Evolutionary conservation across 805 yeast species (phyloP).

Genomic region (Saccharomycopsis sp.): DNA sequence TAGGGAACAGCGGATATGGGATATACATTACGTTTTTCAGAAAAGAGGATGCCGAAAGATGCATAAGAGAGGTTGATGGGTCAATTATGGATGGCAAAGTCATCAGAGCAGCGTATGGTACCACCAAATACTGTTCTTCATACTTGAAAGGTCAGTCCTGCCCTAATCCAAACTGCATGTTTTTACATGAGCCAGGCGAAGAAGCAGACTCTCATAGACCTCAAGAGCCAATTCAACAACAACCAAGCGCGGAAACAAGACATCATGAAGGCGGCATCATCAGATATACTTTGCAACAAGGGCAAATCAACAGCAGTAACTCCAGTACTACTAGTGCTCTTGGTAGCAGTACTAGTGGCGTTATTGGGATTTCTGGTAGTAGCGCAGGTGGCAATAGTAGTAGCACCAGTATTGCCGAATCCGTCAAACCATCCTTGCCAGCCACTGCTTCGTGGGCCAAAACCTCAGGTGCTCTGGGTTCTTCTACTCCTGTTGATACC

Average conservation of each 20-base stretch:
- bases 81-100: conserved; percentile 85
- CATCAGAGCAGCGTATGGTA: conserved; percentile 93
- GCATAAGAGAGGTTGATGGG: conserved; percentile 88
- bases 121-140: conserved; percentile 95
- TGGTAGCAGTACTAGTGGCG: neutral
- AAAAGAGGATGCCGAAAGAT: conserved; percentile 90
- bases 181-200: conserved; percentile 97
- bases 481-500: conserved; percentile 19
- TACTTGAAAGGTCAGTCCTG: conserved; percentile 90
- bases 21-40: conserved; percentile 89
- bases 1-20: conserved; percentile 55
- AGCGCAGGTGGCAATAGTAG: neutral
- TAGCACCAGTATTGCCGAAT: conserved; percentile 4
- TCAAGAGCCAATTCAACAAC: conserved; percentile 72
- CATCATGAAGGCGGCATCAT: conserved; percentile 24
- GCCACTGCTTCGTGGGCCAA: conserved; percentile 64
- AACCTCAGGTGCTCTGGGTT: conserved; percentile 23
- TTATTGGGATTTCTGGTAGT: too few species aligned
- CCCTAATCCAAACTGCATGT: conserved; percentile 98
- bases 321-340: neutral
- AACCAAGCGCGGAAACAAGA: conserved; percentile 41
- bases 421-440: conserved; percentile 43
- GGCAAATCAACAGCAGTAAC: conserved; percentile 1
- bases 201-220: conserved; percentile 90
- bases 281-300: conserved; percentile 28